A percentile compares a stretch with the other conserved stretches of the same genome.
Evolutionary conservation across 371 early-diverging fungal genomes (phyloP).

Genomic region (Mucor lusitanicus): DNA sequence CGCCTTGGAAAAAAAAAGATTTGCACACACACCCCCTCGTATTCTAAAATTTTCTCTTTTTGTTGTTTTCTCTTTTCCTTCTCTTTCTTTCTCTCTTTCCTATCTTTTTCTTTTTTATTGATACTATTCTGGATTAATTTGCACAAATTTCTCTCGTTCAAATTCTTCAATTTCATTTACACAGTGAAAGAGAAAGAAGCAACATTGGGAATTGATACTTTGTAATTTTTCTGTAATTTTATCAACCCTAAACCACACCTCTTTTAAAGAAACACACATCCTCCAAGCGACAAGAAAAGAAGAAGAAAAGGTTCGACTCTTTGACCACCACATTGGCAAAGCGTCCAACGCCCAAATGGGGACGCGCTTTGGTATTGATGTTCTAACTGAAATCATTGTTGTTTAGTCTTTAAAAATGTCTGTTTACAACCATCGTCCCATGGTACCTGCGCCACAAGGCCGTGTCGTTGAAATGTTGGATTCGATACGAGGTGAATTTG

Average conservation of each 20-base stretch:
- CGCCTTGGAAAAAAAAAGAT: not conserved
- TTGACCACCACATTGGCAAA: not conserved
- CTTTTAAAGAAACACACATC: not conserved
- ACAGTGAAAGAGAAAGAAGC: not conserved
- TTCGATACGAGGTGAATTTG: slow-evolving; percentile 82
- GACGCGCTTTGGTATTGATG: not conserved
- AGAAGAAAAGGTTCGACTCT: not conserved
- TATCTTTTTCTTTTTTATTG: not conserved
- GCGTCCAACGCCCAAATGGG: no score
- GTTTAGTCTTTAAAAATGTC: slow-evolving; percentile 32
- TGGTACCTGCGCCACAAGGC: slow-evolving; percentile 74
- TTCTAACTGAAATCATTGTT: not conserved
- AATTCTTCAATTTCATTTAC: not conserved
- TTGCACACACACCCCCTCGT: slow-evolving; percentile 5
- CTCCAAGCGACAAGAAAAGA: not conserved
- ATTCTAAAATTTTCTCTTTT: not conserved
- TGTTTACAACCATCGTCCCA: slow-evolving; percentile 84
- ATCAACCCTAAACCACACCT: not conserved
- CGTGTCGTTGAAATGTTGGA: slow-evolving; percentile 87
- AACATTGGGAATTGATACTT: not conserved
- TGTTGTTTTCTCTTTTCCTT: not conserved
- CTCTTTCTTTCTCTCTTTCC: not conserved
- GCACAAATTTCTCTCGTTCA: not conserved
- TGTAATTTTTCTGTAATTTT: not conserved
- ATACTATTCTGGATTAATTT: not conserved